Conservation (phyloP, 2,329 filamentous ascomycete genomes). For the Hyphodiscus sp. region DNA sequence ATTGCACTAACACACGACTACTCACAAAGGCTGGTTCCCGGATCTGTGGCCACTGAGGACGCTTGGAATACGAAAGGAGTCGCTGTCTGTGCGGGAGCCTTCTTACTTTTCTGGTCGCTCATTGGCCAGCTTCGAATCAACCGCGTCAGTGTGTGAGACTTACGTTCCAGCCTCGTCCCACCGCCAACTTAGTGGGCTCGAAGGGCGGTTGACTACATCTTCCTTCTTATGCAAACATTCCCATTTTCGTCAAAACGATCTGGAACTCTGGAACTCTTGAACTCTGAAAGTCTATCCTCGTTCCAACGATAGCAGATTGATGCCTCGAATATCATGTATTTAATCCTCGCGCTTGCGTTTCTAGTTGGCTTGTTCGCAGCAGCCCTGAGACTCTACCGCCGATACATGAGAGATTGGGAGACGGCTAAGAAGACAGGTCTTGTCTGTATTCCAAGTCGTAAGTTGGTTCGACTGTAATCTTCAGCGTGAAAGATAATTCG, state of each 20-base stretch:
- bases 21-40: too few species aligned
- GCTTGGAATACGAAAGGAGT: not conserved
- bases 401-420: not conserved
- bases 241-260: too few species aligned
- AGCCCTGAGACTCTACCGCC: not conserved
- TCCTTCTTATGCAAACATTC: too few species aligned
- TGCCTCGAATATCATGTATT: not conserved
- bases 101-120: not conserved
- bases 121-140: not conserved
- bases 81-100: too few species aligned
- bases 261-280: too few species aligned
- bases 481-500: not conserved
- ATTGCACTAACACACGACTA: too few species aligned
- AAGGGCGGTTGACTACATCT: too few species aligned
- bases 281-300: too few species aligned
- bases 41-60: not conserved
- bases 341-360: not conserved
- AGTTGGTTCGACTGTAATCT: not conserved
- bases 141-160: not conserved
- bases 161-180: not conserved
- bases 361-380: not conserved
- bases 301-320: too few species aligned
- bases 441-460: not conserved
- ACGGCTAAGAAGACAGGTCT: not conserved
- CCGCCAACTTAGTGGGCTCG: too few species aligned